A percentile compares a stretch with the other conserved stretches of the same genome.
Conservation (phyloP, 352 stramenopile genomes). For the Phytopythium boreale region DNA sequence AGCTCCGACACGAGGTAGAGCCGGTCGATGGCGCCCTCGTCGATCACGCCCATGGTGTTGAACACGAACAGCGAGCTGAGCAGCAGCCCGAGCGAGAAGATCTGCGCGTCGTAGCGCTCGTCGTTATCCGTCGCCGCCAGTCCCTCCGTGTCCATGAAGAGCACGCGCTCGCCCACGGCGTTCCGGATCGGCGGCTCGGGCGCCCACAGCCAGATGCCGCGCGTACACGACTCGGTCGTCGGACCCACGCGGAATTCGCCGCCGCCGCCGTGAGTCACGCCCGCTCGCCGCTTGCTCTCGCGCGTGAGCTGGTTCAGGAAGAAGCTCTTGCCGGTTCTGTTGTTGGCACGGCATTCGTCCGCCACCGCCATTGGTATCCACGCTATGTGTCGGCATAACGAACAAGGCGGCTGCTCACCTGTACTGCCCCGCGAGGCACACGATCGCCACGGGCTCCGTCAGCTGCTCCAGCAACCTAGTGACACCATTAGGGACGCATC, state of each 20-base stretch:
- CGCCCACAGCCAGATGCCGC: conserved; percentile 85
- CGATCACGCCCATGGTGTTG: conserved; percentile 88
- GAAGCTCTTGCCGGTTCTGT: conserved; percentile 85
- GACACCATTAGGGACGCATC: neutral
- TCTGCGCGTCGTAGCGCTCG: conserved; percentile 87
- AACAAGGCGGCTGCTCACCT: conserved; percentile 23
- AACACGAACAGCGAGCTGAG: conserved; percentile 85
- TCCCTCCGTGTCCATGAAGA: conserved; percentile 85
- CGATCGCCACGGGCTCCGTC: conserved; percentile 66
- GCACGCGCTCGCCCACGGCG: conserved; percentile 50
- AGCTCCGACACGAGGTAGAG: conserved; percentile 84
- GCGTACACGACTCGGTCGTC: conserved; percentile 84
- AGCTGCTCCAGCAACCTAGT: conserved; percentile 58
- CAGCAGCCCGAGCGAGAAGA: conserved; percentile 79
- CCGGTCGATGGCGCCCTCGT: conserved; percentile 82
- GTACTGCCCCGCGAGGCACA: conserved; percentile 82
- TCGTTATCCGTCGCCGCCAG: conserved; percentile 86
- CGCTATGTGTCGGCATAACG: neutral
- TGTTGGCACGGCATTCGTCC: neutral
- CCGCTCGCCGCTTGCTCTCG: neutral
- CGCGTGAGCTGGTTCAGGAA: conserved; percentile 81
- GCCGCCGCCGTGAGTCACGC: neutral
- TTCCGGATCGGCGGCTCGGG: conserved; percentile 56
- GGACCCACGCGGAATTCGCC: conserved; percentile 69
- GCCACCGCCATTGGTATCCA: neutral